Base-by-base conservation (phyloP, 208 protist species). In the Jaenimonas drosophilae region DNA sequence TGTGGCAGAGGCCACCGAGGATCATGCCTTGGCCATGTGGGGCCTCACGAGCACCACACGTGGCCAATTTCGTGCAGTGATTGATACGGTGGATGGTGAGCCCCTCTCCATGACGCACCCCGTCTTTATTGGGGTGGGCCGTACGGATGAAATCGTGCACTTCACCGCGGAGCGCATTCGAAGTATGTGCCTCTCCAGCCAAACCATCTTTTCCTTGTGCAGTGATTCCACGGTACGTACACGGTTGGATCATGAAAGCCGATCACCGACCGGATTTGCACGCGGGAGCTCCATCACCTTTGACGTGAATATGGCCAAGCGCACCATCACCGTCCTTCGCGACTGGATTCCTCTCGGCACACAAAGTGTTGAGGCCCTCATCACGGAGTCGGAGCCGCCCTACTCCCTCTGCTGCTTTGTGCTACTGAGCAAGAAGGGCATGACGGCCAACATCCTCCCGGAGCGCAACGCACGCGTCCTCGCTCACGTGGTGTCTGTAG, bases 331-430 rank as follows among this genome's bases (percentile, higher is more conserved):
- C 16, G 70, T 94, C 36, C 52, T 57, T 24, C 69, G 81, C 9
- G 72, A 94, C 55, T 94, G 86, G 82, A 49, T 91, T 16, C 65
- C 68, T 0, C 63, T 91, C 14, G 81, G 82, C 21, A 73, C 49
- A 23, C 59, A 59, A 16, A 29, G 60, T 4, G 40, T 89, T 31
- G 49, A 67, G 29, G 34, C 70, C 14, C 45, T 41, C 20, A 23
- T 4, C 11, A 2, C 25, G 19, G 23, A n/a, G 34, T 21, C 21
- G 20, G 36, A 26, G 4, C 14, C 1, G 31, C 54, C 7, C 11
- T 24, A 43, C n/a, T 49, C 44, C 33, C 38, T 64, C 27, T 81
- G 19, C 44, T 84, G 67, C 52, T 94, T 94, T 59, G 82, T 94
- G 20, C 26, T 87, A 11, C 75, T 94, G 33, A 79, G 82, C 21